Evolutionary conservation across 305 asterid species (phyloP), one percentile per base, ranked within the genome.

Genomic region (Fraxinus ornus): DNA sequence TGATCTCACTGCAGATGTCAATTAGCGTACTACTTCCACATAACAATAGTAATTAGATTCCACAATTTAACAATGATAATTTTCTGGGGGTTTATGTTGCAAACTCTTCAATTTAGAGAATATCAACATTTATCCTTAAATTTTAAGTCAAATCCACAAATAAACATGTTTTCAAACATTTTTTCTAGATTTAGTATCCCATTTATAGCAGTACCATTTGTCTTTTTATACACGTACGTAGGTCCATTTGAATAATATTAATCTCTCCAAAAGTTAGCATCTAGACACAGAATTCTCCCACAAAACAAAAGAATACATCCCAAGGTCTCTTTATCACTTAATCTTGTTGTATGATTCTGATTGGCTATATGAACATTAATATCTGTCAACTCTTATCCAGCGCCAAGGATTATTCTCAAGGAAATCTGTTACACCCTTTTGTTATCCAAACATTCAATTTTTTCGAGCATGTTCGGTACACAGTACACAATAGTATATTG

Each of bases 341-440:
- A 66, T 22, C 28, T 4, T 76, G 68, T 26, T 32, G 75, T 75
- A 24, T 3, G 32, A 28, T 36, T 68, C 80, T 60, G 55, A 37
- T 84, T 26, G 19, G 12, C 5, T 62, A 77, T 76, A 79, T 33
- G 75, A 80, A 79, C 36, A 71, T 2, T 3, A 24, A 17, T 41
- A n/a, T 33, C 81, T 52, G 85, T 81, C 89, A 88, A 88, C 85
- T 84, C 81, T 86, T 83, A 35, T 44, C 28, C 8, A 83, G 81
- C 75, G 86, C 66, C 64, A 79, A 79, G 22, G 5, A 47, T 47
- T 12, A 13, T 12, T 47, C n/a, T 41, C 49, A 2, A 41, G 3
- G 10, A 39, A 41, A 41, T 9, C 49, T 12, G 5, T 13, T 41
- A 10, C 49, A 8, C 47, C 13, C 15, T 41, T 41, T 13, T 47